Percentiles rank a stretch among this genome's conserved stretches.
Conservation (phyloP, 2,329 filamentous ascomycete genomes). For the Aspergillus caelatus region DNA sequence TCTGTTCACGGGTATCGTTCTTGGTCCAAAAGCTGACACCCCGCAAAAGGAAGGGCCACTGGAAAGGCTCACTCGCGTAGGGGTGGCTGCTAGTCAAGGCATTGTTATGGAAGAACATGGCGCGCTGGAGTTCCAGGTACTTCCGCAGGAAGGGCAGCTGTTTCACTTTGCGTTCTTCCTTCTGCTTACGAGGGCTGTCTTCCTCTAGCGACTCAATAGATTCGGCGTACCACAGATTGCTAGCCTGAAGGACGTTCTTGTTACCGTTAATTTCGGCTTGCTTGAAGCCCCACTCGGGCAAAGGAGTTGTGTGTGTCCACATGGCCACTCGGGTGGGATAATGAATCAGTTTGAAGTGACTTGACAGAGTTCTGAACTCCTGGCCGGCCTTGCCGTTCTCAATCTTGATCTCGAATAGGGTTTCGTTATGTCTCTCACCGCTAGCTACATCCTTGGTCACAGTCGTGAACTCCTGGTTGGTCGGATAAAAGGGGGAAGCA, state of each 20-base stretch:
- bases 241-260: slow-evolving; percentile 87
- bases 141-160: slow-evolving; percentile 85
- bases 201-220: slow-evolving; percentile 78
- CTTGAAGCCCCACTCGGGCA: slow-evolving; percentile 97
- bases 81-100: slow-evolving; percentile 96
- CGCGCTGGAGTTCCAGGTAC: slow-evolving; percentile 93
- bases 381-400: slow-evolving; percentile 80
- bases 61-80: slow-evolving; percentile 90
- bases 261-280: slow-evolving; percentile 99
- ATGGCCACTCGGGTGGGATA: slow-evolving; percentile 94
- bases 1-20: slow-evolving; percentile 90
- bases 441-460: slow-evolving; percentile 72
- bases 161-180: slow-evolving; percentile 78
- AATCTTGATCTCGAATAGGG: slow-evolving; percentile 87
- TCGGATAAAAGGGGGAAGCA: slow-evolving; percentile 92
- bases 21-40: slow-evolving; percentile 99
- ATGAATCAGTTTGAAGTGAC: slow-evolving; percentile 95
- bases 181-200: slow-evolving; percentile 73
- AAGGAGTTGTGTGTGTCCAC: slow-evolving; percentile 94
- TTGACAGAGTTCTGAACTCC: slow-evolving; percentile 86
- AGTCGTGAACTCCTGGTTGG: slow-evolving; percentile 97
- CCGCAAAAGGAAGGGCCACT: slow-evolving; percentile 96
- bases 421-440: slow-evolving; percentile 79
- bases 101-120: slow-evolving; percentile 99
- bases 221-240: slow-evolving; percentile 93